These are phyloP conservation scores for Nicotiana otophora DNA, from an alignment of 257 asterid species.

Conservation along the genomic window DNA sequence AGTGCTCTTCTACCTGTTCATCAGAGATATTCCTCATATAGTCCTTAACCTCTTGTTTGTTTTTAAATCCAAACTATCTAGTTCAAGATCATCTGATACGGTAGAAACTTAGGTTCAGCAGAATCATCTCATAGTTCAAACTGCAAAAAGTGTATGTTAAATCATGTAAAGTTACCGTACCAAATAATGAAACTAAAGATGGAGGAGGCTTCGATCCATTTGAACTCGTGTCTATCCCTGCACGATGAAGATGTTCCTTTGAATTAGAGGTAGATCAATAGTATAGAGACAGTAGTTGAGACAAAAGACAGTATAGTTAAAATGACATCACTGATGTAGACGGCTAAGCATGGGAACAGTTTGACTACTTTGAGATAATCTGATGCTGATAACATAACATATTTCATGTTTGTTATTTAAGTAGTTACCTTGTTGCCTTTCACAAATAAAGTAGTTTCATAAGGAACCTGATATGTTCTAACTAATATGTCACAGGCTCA, in stretches of 20 bases:
- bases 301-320: background rate
- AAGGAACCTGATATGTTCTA: background rate
- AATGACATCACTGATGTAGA: background rate
- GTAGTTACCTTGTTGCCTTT: background rate
- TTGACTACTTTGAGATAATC: background rate
- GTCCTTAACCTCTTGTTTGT: background rate
- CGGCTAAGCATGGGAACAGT: background rate
- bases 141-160: background rate
- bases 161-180: slow-evolving; percentile 28
- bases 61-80: background rate
- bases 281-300: background rate
- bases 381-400: background rate
- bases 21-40: background rate
- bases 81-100: background rate
- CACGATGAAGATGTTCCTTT: slow-evolving; percentile 8
- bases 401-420: background rate
- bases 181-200: slow-evolving; percentile 63
- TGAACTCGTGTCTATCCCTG: slow-evolving; percentile 53
- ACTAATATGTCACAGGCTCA: background rate
- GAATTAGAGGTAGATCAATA: background rate
- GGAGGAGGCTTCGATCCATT: slow-evolving; percentile 61
- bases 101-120: background rate
- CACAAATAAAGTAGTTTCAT: background rate
- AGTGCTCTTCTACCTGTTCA: background rate
- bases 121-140: background rate